These are phyloP conservation scores for Cordyceps militaris DNA, from an alignment of 2,329 filamentous ascomycete genomes.

Conservation along the genomic window DNA sequence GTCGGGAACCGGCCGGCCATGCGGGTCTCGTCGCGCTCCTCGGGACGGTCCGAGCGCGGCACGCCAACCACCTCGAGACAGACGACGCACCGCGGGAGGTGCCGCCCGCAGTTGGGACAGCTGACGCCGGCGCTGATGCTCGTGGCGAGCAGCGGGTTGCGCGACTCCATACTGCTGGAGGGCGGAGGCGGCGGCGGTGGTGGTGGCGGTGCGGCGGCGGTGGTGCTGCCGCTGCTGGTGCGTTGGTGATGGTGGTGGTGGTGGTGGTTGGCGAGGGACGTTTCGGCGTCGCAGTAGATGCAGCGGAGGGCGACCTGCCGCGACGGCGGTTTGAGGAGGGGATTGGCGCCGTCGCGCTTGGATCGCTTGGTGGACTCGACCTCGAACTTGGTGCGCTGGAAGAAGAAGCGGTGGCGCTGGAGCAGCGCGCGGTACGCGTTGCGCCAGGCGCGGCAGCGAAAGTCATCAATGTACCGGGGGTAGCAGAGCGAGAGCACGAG, in stretches of 20 bases:
- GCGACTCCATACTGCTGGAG: constrained; percentile 27
- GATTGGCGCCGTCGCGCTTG: constrained; percentile 50
- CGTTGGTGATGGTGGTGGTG: constrained; percentile 19
- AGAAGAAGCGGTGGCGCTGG: constrained; percentile 65
- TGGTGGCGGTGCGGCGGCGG: constrained; percentile 12
- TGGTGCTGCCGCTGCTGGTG: constrained; percentile 9
- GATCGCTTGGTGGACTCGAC: constrained; percentile 67
- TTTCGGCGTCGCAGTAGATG: constrained; percentile 64
- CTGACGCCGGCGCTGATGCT: constrained; percentile 54
- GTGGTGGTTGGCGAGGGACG: constrained; percentile 38
- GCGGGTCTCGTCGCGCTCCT: constrained; percentile 41
- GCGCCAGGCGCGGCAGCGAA: constrained; percentile 68
- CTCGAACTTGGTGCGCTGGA: constrained; percentile 69
- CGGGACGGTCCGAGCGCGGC: constrained; percentile 52
- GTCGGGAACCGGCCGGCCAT: constrained; percentile 56
- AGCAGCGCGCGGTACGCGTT: constrained; percentile 64
- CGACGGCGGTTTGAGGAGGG: constrained; percentile 57
- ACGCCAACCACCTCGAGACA: constrained; percentile 61
- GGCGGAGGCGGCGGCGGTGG: constrained; percentile 13
- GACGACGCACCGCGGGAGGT: constrained; percentile 60
- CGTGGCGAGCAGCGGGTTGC: constrained; percentile 52
- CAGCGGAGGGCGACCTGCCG: constrained; percentile 70
- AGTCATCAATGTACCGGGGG: constrained; percentile 69
- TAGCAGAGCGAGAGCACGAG: constrained; percentile 67
- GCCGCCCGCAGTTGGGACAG: constrained; percentile 60